Conservation (phyloP, 1,139 yeast species). For the Kluyveromyces marxianus region DNA sequence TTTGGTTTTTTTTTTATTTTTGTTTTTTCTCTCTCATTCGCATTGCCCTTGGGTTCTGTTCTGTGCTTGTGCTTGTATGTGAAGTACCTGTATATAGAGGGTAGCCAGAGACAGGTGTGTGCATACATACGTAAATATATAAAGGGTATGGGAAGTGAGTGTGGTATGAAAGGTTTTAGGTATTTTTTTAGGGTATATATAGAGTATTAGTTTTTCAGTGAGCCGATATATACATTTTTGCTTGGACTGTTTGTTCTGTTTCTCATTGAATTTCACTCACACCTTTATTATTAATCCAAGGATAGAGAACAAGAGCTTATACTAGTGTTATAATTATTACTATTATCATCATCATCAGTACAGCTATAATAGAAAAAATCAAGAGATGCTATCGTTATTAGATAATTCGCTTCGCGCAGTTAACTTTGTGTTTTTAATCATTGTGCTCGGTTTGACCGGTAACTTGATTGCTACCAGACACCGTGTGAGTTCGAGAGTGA, state of each 20-base stretch:
- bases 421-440: constrained; percentile 67
- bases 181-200: too few relatives aligned
- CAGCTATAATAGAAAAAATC: background rate
- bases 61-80: constrained; percentile 80
- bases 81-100: background rate
- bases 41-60: constrained; percentile 42
- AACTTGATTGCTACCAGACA: constrained; percentile 68
- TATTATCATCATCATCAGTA: too few relatives aligned
- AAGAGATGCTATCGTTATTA: constrained; percentile 39
- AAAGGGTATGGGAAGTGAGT: background rate
- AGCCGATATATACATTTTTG: too few relatives aligned
- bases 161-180: too few relatives aligned
- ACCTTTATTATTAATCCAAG: too few relatives aligned
- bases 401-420: constrained; percentile 67
- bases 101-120: background rate
- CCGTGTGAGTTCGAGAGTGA: constrained; percentile 58
- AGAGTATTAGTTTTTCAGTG: too few relatives aligned
- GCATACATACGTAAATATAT: background rate
- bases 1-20: background rate
- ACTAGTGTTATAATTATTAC: too few relatives aligned
- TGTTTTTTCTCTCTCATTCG: background rate
- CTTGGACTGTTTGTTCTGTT: too few relatives aligned
- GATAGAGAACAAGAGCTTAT: too few relatives aligned
- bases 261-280: too few relatives aligned
- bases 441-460: constrained; percentile 79